These are phyloP conservation scores for Neoscytalidium dimidiatum DNA, from an alignment of 2,329 filamentous ascomycete genomes.

Conservation along the genomic window DNA sequence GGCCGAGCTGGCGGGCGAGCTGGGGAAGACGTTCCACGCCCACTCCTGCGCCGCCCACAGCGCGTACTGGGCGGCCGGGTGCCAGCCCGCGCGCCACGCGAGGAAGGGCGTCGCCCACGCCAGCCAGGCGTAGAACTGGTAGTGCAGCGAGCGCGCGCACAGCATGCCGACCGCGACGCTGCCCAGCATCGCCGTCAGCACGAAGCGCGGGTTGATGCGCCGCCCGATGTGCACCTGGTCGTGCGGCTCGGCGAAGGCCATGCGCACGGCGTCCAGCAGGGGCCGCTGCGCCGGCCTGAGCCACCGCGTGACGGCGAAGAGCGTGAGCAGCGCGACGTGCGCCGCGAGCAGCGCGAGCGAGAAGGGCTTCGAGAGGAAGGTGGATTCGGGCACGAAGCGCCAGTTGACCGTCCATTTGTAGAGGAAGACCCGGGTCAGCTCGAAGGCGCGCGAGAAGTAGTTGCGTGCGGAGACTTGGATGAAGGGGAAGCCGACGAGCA, in stretches of 20 bases:
- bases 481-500: constrained; percentile 67
- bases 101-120: constrained; percentile 87
- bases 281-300: constrained; percentile 65
- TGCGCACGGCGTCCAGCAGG: constrained; percentile 56
- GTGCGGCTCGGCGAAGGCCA: constrained; percentile 44
- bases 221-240: constrained; percentile 60
- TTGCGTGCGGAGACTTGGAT: constrained; percentile 63
- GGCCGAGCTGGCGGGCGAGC: constrained; percentile 64
- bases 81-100: constrained; percentile 74
- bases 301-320: constrained; percentile 72
- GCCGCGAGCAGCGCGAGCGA: constrained; percentile 65
- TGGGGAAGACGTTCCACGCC: constrained; percentile 95
- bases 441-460: constrained; percentile 83
- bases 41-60: constrained; percentile 82
- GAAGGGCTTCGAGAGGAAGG: constrained; percentile 73
- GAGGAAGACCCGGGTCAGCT: constrained; percentile 86
- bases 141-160: constrained; percentile 86
- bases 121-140: constrained; percentile 92
- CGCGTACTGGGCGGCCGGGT: constrained; percentile 65
- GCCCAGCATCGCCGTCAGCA: constrained; percentile 74
- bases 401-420: constrained; percentile 99
- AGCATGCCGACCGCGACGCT: constrained; percentile 79
- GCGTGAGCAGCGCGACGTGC: constrained; percentile 65
- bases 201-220: constrained; percentile 68
- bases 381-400: constrained; percentile 85